Percentiles rank a stretch among this genome's conserved stretches.
Evolutionary conservation across 352 stramenopile species (phyloP).

Genomic region (Phytophthora quininea): DNA sequence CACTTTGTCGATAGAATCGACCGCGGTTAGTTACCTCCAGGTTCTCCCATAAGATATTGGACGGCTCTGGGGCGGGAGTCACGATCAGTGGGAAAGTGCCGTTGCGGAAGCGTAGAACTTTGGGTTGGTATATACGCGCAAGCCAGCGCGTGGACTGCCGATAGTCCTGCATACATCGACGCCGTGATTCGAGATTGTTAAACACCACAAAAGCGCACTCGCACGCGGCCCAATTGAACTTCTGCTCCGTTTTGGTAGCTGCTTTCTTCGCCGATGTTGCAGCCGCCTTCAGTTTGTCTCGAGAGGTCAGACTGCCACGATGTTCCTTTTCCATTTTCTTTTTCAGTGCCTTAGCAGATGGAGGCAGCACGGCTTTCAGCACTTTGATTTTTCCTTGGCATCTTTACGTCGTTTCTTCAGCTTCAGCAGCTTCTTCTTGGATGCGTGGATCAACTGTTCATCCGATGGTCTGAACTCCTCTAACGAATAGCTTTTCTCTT

Average conservation of each 20-base stretch:
- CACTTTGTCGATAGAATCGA: conserved; percentile 65
- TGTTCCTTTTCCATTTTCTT: conserved; percentile 29
- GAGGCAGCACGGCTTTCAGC: conserved; percentile 40
- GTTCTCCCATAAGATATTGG: conserved; percentile 89
- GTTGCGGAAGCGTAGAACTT: conserved; percentile 53
- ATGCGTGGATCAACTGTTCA: conserved; percentile 42
- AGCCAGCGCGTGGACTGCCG: conserved; percentile 51
- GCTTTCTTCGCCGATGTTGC: conserved; percentile 19
- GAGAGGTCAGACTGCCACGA: conserved; percentile 2
- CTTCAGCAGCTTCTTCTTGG: conserved; percentile 28
- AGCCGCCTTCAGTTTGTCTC: conserved; percentile 32
- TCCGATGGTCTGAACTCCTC: conserved; percentile 31
- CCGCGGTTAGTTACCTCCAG: conserved; percentile 67
- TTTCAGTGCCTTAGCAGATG: conserved; percentile 25
- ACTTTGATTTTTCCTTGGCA: conserved; percentile 51
- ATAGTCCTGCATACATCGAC: conserved; percentile 82
- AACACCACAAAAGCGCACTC: conserved; percentile 90
- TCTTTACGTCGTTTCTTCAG: conserved; percentile 31
- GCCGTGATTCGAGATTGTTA: conserved; percentile 79
- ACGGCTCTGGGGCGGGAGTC: conserved; percentile 64
- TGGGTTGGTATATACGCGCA: conserved; percentile 50
- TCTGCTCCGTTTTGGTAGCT: conserved; percentile 36
- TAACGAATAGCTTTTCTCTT: conserved; percentile 39
- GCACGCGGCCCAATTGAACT: conserved; percentile 67
- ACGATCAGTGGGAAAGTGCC: conserved; percentile 52